phyloP scores from a whole-genome alignment of 805 yeast genomes.

The Candida krabiensis region DNA sequence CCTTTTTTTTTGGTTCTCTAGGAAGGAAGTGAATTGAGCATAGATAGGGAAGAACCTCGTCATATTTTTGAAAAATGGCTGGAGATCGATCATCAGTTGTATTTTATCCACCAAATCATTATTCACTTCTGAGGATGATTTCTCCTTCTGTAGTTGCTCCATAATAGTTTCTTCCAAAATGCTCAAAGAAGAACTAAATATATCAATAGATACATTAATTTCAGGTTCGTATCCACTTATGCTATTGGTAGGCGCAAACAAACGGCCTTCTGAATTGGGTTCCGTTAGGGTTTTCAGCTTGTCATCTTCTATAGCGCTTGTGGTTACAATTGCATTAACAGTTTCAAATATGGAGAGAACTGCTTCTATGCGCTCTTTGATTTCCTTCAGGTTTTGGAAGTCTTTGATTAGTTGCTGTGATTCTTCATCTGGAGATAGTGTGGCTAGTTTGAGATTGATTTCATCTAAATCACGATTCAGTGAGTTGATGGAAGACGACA shows the following conservation, averaged over 20 bases:
- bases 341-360: constrained; percentile 49
- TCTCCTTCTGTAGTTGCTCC: constrained; percentile 37
- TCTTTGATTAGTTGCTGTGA: constrained; percentile 31
- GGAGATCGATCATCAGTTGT: constrained; percentile 46
- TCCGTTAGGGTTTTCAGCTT: not conserved
- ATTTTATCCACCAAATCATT: constrained; percentile 41
- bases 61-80: constrained; percentile 54
- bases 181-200: constrained; percentile 39
- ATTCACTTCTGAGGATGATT: constrained; percentile 31
- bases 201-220: constrained; percentile 22
- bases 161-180: constrained; percentile 46
- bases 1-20: constrained; percentile 38
- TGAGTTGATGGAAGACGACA: constrained; percentile 57
- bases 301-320: constrained; percentile 25
- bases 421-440: constrained; percentile 3
- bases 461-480: constrained; percentile 47
- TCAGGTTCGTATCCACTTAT: constrained; percentile 1
- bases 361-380: constrained; percentile 44
- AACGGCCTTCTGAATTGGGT: not conserved
- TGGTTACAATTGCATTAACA: constrained; percentile 39
- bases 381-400: constrained; percentile 43
- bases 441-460: constrained; percentile 28
- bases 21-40: constrained; percentile 44
- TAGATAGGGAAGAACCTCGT: constrained; percentile 51
- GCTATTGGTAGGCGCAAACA: constrained; percentile 15